These are phyloP conservation scores for Phytophthora pseudosyringae DNA, from an alignment of 352 stramenopile genomes.

Conservation along the genomic window DNA sequence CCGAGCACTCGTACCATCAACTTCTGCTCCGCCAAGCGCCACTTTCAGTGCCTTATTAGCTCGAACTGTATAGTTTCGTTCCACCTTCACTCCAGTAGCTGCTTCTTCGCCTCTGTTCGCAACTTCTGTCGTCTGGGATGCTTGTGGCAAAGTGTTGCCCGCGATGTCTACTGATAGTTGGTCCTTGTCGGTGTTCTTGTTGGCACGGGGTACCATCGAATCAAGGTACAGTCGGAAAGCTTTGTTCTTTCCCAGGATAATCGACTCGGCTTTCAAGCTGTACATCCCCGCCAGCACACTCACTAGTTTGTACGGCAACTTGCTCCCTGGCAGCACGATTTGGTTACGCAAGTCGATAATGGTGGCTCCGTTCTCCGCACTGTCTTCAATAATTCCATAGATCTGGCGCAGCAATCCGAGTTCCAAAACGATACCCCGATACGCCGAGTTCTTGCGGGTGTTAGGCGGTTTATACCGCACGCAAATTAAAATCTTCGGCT, in stretches of 20 bases:
- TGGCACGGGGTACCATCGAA: constrained; percentile 28
- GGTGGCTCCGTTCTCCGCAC: constrained; percentile 62
- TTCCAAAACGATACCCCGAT: constrained; percentile 65
- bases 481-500: constrained; percentile 84
- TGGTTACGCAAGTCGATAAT: constrained; percentile 80
- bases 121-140: constrained; percentile 17
- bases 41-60: constrained; percentile 66
- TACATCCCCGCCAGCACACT: constrained; percentile 73
- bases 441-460: constrained; percentile 8
- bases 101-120: constrained; percentile 3
- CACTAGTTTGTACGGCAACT: constrained; percentile 82
- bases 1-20: constrained; percentile 66
- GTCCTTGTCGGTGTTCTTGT: constrained; percentile 7
- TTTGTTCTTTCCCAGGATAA: constrained; percentile 86
- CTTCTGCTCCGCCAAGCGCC: constrained; percentile 57
- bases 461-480: constrained; percentile 64
- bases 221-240: constrained; percentile 74
- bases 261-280: constrained; percentile 70
- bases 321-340: constrained; percentile 74
- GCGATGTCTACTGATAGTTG: constrained; percentile 1
- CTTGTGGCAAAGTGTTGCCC: constrained; percentile 2
- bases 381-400: constrained; percentile 75
- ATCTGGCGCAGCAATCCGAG: constrained; percentile 74
- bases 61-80: constrained; percentile 46
- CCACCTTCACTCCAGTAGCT: constrained; percentile 19